Conservation (phyloP, 2,329 filamentous ascomycete species). For the Ceratocystis smalleyi region DNA sequence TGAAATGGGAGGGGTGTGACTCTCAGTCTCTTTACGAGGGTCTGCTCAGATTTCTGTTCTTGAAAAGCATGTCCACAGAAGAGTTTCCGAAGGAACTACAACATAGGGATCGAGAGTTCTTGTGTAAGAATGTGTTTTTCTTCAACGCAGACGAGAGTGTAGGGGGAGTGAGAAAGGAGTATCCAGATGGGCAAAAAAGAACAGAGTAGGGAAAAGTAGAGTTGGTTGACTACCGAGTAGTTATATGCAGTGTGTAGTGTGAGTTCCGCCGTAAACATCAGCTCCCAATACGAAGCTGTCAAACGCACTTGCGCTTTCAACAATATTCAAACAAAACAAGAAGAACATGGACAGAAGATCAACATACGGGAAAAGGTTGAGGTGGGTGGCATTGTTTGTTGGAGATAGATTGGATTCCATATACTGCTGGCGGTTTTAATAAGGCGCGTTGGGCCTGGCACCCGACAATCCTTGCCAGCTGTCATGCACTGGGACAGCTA, state of each 20-base stretch:
- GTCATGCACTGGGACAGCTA: not conserved
- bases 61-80: slow-evolving; percentile 16
- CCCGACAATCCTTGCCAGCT: not conserved
- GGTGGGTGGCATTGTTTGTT: not conserved
- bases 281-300: not conserved
- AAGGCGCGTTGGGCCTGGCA: not conserved
- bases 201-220: not conserved
- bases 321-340: not conserved
- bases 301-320: not conserved
- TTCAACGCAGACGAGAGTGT: slow-evolving; percentile 14
- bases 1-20: slow-evolving; percentile 10
- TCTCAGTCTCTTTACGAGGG: slow-evolving; percentile 5
- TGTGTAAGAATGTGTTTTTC: slow-evolving; percentile 14
- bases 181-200: not conserved
- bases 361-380: not conserved
- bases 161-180: not conserved
- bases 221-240: not conserved
- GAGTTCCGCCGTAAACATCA: not conserved
- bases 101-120: slow-evolving; percentile 9
- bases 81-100: slow-evolving; percentile 12
- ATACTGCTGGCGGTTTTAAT: not conserved
- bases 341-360: not conserved
- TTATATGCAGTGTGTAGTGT: no score
- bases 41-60: slow-evolving; percentile 40
- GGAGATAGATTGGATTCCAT: not conserved